phyloP scores from a whole-genome alignment of 306 rosid species.

The Chamaecrista fasciculata region DNA sequence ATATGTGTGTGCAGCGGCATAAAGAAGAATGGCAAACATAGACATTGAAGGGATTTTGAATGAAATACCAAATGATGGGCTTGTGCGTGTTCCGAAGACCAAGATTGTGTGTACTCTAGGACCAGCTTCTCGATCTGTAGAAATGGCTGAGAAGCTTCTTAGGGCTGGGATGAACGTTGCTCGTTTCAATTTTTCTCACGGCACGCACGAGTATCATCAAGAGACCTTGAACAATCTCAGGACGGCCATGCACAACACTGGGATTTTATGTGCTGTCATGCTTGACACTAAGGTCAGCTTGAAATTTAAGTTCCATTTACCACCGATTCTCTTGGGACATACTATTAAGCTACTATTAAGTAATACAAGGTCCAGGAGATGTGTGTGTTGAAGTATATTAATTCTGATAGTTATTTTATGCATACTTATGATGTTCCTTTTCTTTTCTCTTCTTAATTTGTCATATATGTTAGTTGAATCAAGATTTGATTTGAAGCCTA shows the following conservation, averaged over 20 bases:
- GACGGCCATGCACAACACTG: conserved; percentile 78
- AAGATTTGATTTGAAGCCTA: not conserved
- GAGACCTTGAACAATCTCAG: conserved; percentile 85
- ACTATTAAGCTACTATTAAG: no score
- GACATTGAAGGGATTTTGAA: not conserved
- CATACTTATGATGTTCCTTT: not conserved
- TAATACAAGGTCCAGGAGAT: not conserved
- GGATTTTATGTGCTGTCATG: conserved; percentile 85
- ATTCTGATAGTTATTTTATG: not conserved
- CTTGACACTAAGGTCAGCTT: conserved; percentile 79
- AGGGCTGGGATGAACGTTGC: conserved; percentile 95
- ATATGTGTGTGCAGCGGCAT: not conserved
- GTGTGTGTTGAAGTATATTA: not conserved
- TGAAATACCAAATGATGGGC: conserved; percentile 52
- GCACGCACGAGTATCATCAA: conserved; percentile 87
- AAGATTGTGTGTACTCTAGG: conserved; percentile 90
- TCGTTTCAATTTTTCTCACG: conserved; percentile 93
- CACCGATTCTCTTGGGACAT: not conserved
- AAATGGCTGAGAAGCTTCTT: conserved; percentile 76
- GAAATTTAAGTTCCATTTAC: not conserved
- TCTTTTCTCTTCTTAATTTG: not conserved
- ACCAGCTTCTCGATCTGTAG: conserved; percentile 83
- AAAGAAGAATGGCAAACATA: not conserved
- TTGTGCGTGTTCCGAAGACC: conserved; percentile 80
- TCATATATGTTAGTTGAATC: not conserved